Conservation (phyloP, 768 basidiomycete genomes). For the Psilocybe cyanescens region DNA sequence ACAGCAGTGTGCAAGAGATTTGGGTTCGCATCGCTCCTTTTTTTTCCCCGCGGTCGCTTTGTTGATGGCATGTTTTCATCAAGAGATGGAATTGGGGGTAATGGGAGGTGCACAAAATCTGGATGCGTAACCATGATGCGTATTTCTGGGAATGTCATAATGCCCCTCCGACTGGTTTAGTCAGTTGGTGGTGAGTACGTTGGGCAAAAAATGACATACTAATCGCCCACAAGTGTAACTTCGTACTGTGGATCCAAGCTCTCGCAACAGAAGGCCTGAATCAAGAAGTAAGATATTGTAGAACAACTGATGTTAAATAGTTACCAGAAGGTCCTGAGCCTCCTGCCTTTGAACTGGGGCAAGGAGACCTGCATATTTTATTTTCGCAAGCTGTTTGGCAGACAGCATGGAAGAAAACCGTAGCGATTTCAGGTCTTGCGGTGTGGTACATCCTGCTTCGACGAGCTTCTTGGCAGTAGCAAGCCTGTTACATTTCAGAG, state of each 20-base stretch:
- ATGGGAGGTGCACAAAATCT: conserved; percentile 44
- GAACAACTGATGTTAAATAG: conserved; percentile 14
- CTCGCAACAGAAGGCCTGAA: conserved; percentile 52
- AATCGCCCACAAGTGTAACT: conserved; percentile 53
- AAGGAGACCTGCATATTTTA: conserved; percentile 45
- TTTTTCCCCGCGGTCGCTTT: conserved; percentile 12
- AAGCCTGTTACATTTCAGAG: conserved; percentile 24
- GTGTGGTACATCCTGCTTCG: conserved; percentile 49
- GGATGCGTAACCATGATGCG: conserved; percentile 50
- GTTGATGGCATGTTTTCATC: conserved; percentile 5
- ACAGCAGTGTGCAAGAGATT: conserved; percentile 36
- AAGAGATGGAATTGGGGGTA: conserved; percentile 31
- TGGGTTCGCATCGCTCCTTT: conserved; percentile 11
- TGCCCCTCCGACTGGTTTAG: conserved; percentile 50
- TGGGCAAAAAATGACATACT: conserved; percentile 43
- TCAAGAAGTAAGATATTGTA: neutral
- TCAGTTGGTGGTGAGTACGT: neutral
- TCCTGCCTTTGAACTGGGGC: conserved; percentile 40
- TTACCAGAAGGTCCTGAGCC: conserved; percentile 49
- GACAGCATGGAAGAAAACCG: conserved; percentile 43
- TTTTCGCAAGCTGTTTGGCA: conserved; percentile 37
- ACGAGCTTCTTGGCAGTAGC: conserved; percentile 48
- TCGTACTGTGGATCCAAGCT: conserved; percentile 52
- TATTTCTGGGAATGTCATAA: conserved; percentile 36
- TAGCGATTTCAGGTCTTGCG: conserved; percentile 44